Evolutionary conservation across 78 protist genomes (phyloP), one percentile per base, ranked within the genome.

Genomic region (Dictyostelium capitatum): DNA sequence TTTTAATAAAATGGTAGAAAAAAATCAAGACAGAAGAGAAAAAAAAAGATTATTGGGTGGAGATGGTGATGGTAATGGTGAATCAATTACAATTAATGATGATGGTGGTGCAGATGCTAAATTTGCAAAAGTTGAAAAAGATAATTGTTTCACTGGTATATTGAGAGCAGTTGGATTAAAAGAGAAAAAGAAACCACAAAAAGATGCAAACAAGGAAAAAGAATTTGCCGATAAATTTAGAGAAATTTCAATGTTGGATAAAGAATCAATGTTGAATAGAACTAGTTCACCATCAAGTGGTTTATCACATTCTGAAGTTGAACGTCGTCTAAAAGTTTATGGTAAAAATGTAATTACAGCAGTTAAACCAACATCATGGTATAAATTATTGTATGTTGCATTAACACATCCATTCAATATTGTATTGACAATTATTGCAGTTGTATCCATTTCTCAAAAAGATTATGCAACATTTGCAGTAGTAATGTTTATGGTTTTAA

Each of bases 331-430:
- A 7, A 41, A 53, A 11, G 79, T 70, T 4, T 82, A 74, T 37
- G 95, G 95, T 28, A 69, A 43, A 17, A 91, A 91, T 73, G 95
- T 74, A 7, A 91, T 91, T 23, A 79, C 59, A 14, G 67, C 72
- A 23, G 91, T 83, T 37, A 91, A 91, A 32, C 84, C 89, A 30
- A 74, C 59, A 6, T 48, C 90, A 70, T 87, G 93, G 93, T 87
- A 77, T 57, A 70, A 77, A 51, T 25, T 82, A 32, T 65, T 83
- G 32, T 91, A 82, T 56, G 47, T 56, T 37, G 95, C 92, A 7
- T 59, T 91, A 12, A 73, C 90, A 48, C 89, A 91, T 79, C 95
- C 95, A 64, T 83, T 91, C 89, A 83, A 82, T 32, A 83, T 82
- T 41, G 95, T 83, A 25, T 79, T 91, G 80, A 83, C 89, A 1